Percentiles rank a stretch among this genome's conserved stretches.
These are phyloP conservation scores for Hypoxylon fragiforme DNA, from an alignment of 495 filamentous ascomycete genomes.

Conservation along the genomic window DNA sequence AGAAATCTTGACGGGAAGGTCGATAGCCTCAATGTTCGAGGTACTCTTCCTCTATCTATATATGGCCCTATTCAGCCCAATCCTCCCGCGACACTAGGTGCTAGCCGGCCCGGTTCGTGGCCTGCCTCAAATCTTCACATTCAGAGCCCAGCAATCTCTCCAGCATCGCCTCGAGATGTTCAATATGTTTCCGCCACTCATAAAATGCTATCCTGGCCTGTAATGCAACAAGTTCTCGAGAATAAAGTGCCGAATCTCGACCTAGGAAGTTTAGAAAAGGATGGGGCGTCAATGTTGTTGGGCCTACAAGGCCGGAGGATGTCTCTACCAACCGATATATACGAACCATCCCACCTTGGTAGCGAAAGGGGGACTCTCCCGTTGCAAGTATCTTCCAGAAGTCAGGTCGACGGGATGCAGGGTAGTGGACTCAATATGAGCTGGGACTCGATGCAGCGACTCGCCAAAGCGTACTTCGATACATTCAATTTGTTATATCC, in stretches of 20 bases:
- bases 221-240: slow-evolving; percentile 52
- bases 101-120: slow-evolving; percentile 22
- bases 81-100: slow-evolving; percentile 13
- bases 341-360: slow-evolving; percentile 12
- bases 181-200: slow-evolving; percentile 59
- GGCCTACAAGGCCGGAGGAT: slow-evolving; percentile 41
- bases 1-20: slow-evolving; percentile 44
- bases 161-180: slow-evolving; percentile 20
- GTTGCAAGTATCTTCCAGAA: slow-evolving; percentile 12
- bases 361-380: slow-evolving; percentile 21
- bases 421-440: slow-evolving; percentile 34
- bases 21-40: slow-evolving; percentile 43
- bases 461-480: slow-evolving; percentile 58
- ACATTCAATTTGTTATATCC: slow-evolving; percentile 60
- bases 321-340: slow-evolving; percentile 39
- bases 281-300: slow-evolving; percentile 53
- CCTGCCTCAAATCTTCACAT: slow-evolving; percentile 15
- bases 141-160: slow-evolving; percentile 10
- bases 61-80: slow-evolving; percentile 25
- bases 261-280: slow-evolving; percentile 42
- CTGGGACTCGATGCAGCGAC: slow-evolving; percentile 53
- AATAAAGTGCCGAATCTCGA: slow-evolving; percentile 39
- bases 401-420: slow-evolving; percentile 36
- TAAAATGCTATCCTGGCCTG: slow-evolving; percentile 62
- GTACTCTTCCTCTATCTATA: slow-evolving; percentile 26